Base-by-base conservation (phyloP, 2,329 filamentous ascomycete species). In the Sphaerulina musiva region DNA sequence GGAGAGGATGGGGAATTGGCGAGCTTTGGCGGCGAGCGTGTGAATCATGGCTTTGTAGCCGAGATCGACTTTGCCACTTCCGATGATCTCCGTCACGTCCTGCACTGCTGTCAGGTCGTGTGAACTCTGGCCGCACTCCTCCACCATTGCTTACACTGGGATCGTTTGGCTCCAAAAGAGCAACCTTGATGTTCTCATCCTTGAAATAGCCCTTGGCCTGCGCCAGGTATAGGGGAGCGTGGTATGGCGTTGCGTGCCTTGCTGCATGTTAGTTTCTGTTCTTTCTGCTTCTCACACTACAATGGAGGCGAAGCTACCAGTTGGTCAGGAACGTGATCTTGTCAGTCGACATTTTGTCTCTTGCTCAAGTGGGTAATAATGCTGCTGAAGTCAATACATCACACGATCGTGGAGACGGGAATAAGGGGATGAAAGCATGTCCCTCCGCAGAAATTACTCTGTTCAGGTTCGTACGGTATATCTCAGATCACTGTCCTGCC, bases 21-120 rank as follows among this genome's bases (percentile, higher is more conserved):
- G 85, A 39, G 86, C 86, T 72, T 89, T 88, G 68, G 86, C 86
- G 81, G 85, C 86, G 56, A 90, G 79, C 7, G 86, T 89, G 67
- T 90, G 86, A 62, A 90, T 90, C 86, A 90, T 89, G 60, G 86
- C 86, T 72, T 89, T 90, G 79, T 87, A 89, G 43, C 86, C 86
- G 66, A 89, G 80, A 66, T 89, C 85, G 47, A 88, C 83, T 67
- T 88, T 89, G 57, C 82, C 83, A 52, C 79, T 83, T 55, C 86
- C 86, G 61, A 90, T 87, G 69, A 90, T 88, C 69, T 89, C 86
- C 58, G 86, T 90, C 59, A 90, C 86, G 76, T 90, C 86, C 68
- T 84, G 43, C 3, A 29, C 8, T 3, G 6, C 29, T 23, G 34
- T 61, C 49, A 61, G 42, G 7, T 26, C 6, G 12, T 46, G 29